Base-by-base conservation (phyloP, 257 asterid species). In the Ballota nigra region DNA sequence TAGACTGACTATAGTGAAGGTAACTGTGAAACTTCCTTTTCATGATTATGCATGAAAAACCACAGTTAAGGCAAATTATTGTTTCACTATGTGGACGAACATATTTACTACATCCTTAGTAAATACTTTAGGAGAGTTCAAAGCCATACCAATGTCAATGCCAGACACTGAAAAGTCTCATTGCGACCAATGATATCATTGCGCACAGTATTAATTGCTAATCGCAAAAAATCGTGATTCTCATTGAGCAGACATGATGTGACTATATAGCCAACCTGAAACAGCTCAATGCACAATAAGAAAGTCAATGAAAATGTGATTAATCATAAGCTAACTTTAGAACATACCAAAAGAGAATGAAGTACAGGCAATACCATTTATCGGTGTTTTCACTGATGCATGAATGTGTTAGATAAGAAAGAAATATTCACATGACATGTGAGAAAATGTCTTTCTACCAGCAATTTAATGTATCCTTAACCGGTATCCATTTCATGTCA, bases 221-320 rank as follows among this genome's bases (percentile, higher is more conserved):
- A 77, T 81, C 99, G 89, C 78, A 95, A 75, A 75, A 95, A 95
- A 83, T 92, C 98, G 69, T 95, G 99, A 83, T 95, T 90, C 90
- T 95, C 99, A 23, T 95, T 95, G 82, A 95, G 96, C 79, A 95
- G 87, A 75, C 89, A 88, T 61, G 99, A 81, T 59, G 99, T 95
- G 75, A 92, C 99, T 52, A 95, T 87, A 84, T 95, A 95, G 67
- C 99, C 99, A 81, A 95, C 99, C 99, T 95, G 88, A 78, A 79
- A 78, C 53, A 90, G 76, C 77, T 64, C 65, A 64, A 59, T 73
- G 51, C 65, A 78, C 97, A 87, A 77, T 90, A 71, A 77, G 90
- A 92, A 45, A 60, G 66, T 36, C 15, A n/a, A 31, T 60, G 45
- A 60, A n/a, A 29, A 60, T 4, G 45, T 60, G 45, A 60, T 29